Conservation (phyloP, 257 asterid genomes). For the Linderniella brevidens region DNA sequence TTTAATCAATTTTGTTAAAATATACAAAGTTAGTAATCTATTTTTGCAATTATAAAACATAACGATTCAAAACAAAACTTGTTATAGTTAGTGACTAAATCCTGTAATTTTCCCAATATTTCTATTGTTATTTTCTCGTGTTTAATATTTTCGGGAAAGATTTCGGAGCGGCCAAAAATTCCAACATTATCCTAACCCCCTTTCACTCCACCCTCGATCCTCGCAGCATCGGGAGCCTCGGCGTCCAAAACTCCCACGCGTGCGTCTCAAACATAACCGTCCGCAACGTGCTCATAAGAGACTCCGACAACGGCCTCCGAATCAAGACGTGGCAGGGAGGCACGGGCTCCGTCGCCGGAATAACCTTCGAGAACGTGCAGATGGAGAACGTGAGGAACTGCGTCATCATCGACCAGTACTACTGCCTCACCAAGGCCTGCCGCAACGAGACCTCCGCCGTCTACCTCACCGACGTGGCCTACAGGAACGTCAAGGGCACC, state of each 20-base stretch:
- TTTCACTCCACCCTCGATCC: no score
- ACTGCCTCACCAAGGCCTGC: constrained; percentile 69
- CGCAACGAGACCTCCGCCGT: constrained; percentile 75
- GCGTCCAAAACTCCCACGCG: constrained; percentile 63
- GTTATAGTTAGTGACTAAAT: no score
- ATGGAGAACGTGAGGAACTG: constrained; percentile 87
- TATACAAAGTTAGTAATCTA: no score
- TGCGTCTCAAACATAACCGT: constrained; percentile 80
- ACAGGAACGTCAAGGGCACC: constrained; percentile 73
- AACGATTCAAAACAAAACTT: no score
- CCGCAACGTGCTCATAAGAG: constrained; percentile 43
- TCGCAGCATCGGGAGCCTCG: constrained; percentile 95
- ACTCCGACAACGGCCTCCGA: constrained; percentile 73
- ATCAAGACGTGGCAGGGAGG: constrained; percentile 99
- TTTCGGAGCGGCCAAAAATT: no score
- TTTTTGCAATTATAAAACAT: no score
- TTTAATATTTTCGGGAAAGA: no score
- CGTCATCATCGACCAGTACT: constrained; percentile 78
- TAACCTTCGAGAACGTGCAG: constrained; percentile 66
- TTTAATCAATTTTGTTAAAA: no score
- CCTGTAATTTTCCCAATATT: no score
- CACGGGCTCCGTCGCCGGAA: constrained; percentile 60
- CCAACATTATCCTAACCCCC: no score
- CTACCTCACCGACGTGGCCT: constrained; percentile 41
- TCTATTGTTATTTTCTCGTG: no score